Percentiles rank a stretch among this genome's conserved stretches.
Evolutionary conservation across 73 alveolate species (phyloP).

Genomic region (Blepharisma japonicum): DNA sequence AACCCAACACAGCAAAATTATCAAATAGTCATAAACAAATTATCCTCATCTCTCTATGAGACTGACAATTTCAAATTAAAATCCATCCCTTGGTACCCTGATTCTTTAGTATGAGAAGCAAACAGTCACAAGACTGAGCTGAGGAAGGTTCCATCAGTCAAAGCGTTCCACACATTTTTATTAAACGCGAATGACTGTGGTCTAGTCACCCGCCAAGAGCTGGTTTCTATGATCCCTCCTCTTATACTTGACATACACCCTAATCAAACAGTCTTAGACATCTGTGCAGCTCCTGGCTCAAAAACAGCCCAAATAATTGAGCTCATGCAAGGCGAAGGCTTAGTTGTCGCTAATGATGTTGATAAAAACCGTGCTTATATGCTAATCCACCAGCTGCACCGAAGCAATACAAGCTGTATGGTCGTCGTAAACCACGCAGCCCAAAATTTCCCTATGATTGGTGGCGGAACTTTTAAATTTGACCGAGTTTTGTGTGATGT

Average conservation of each 20-base stretch:
- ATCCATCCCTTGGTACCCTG: constrained; percentile 73
- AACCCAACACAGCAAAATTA: too few relatives aligned
- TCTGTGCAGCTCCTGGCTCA: constrained; percentile 99
- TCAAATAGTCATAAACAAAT: too few relatives aligned
- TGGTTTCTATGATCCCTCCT: constrained; percentile 98
- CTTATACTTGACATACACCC: constrained; percentile 78
- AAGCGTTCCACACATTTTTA: constrained; percentile 77
- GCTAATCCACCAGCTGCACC: constrained; percentile 89
- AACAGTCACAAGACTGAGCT: constrained; percentile 76
- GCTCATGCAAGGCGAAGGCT: constrained; percentile 65
- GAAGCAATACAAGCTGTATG: constrained; percentile 83
- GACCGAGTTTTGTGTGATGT: constrained; percentile 98
- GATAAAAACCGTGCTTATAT: constrained; percentile 90
- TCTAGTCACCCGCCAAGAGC: constrained; percentile 90
- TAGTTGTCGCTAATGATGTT: constrained; percentile 93
- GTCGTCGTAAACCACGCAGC: constrained; percentile 91
- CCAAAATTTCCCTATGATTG: constrained; percentile 74
- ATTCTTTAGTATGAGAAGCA: constrained; percentile 76
- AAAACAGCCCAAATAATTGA: constrained; percentile 96
- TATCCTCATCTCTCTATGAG: too few relatives aligned
- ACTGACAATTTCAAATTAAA: constrained; percentile 40
- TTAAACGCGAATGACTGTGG: constrained; percentile 88
- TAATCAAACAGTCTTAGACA: constrained; percentile 75
- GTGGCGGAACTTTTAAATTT: constrained; percentile 43
- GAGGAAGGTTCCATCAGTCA: constrained; percentile 72